Percentiles rank a stretch among this genome's conserved stretches.
These are phyloP conservation scores for Coemansia sp. DNA, from an alignment of 192 early-diverging fungal genomes.

Conservation along the genomic window DNA sequence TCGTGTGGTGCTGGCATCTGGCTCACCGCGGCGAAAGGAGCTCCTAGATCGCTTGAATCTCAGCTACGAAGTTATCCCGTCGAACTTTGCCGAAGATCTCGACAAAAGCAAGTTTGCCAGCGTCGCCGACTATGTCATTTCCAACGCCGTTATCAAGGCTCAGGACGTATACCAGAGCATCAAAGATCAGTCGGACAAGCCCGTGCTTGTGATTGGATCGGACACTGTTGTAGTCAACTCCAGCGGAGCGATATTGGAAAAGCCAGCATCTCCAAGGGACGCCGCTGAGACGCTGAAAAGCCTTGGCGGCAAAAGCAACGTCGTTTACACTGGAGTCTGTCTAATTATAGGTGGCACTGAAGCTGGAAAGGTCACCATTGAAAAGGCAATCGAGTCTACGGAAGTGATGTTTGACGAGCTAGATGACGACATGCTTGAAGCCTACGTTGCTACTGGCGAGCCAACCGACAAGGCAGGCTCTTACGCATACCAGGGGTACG, in stretches of 20 bases:
- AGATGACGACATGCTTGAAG: constrained; percentile 61
- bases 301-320: constrained; percentile 64
- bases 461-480: constrained; percentile 80
- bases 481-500: constrained; percentile 84
- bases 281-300: constrained; percentile 64
- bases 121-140: constrained; percentile 67
- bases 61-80: constrained; percentile 63
- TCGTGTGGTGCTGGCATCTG: constrained; percentile 73
- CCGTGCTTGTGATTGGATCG: constrained; percentile 72
- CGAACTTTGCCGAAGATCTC: constrained; percentile 77
- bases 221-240: constrained; percentile 77
- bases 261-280: constrained; percentile 62
- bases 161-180: constrained; percentile 64
- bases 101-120: constrained; percentile 63
- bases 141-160: constrained; percentile 71
- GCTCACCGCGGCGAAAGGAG: constrained; percentile 78
- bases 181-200: constrained; percentile 28
- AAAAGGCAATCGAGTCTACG: constrained; percentile 57
- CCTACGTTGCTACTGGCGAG: constrained; percentile 64
- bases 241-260: constrained; percentile 74
- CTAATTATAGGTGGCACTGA: constrained; percentile 39
- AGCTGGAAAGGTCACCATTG: constrained; percentile 4
- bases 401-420: constrained; percentile 66
- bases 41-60: constrained; percentile 62
- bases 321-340: constrained; percentile 74